Base-by-base conservation (phyloP, 805 yeast genomes). In the Ogataea ganodermae region DNA sequence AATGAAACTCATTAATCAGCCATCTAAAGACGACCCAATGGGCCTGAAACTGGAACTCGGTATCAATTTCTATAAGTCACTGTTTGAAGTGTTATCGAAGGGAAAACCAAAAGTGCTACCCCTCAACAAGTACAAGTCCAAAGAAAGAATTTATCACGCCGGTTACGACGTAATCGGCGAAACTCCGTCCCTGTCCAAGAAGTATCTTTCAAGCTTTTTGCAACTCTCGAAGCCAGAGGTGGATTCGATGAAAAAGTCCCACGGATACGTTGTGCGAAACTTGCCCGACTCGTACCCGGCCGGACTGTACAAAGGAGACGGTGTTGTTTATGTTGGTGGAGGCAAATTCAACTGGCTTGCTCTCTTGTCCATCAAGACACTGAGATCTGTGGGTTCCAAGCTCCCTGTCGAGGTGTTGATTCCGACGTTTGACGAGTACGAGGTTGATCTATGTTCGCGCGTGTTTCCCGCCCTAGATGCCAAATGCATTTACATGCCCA, bases 351-450 rank as follows among this genome's bases (percentile, higher is more conserved):
- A 83, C 54, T 83, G 91, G 76, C 69, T 85, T 50, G 79, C 87
- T 6, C 66, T 85, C 35, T 68, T 85, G 14, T 79, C 89, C 1
- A 74, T 88, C 45, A 75, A 76, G 53, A 73, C 81, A 47, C 64
- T 89, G 38, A 69, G 96, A 53, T 75, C 80, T 10, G 66, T 74
- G 4, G 89, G 90, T 0, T 80, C 85, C 7, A 71, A 72, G 20
- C 63, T 86, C 30, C 96, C 97, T 0, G 79, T 89, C 13, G 97
- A 89, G 68, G 84, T 90, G 7, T 75, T 87, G 55, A 84, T 90
- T 50, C 95, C 96, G 14, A 75, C 78, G 18, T 65, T 75, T 18
- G 80, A 79, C 24, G 94, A 86, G 59, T 86, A 79, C 58, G 92
- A 87, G 55, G 70, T 78, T 16, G 84, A 82, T 41, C 69, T 85